Conservation (phyloP, 2,329 filamentous ascomycete genomes). For the Chrysosphaeria jannelii region DNA sequence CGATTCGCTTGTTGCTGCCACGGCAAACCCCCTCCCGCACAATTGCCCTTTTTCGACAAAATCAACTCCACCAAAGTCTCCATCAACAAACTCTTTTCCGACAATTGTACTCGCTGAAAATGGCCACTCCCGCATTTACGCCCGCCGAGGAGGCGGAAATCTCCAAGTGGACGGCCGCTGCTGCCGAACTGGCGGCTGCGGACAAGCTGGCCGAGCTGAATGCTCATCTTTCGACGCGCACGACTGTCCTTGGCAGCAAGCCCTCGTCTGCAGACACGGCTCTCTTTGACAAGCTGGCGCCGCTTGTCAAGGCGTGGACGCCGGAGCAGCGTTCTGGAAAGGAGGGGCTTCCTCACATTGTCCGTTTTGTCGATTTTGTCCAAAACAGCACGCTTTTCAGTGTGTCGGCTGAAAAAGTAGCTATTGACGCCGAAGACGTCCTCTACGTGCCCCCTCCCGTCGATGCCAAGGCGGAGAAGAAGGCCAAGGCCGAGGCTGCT, state of each 20-base stretch:
- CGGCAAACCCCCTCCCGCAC: too few species aligned
- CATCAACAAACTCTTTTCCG: too few species aligned
- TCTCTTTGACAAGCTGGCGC: constrained; percentile 50
- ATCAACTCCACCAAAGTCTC: too few species aligned
- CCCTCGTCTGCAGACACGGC: constrained; percentile 67
- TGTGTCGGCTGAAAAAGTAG: constrained; percentile 41
- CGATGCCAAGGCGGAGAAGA: constrained; percentile 86
- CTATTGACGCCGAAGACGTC: constrained; percentile 50
- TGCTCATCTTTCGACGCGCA: constrained; percentile 60
- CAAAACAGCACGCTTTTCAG: constrained; percentile 60
- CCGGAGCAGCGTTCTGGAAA: constrained; percentile 71
- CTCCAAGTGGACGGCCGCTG: constrained; percentile 61
- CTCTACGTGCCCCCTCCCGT: constrained; percentile 68
- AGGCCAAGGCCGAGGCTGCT: constrained; percentile 37
- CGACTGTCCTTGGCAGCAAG: constrained; percentile 69
- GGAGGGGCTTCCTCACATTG: constrained; percentile 67
- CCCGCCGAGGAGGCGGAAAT: constrained; percentile 62
- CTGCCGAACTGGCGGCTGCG: constrained; percentile 27
- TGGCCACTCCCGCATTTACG: constrained; percentile 41
- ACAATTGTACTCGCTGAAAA: too few species aligned
- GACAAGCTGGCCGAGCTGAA: constrained; percentile 50
- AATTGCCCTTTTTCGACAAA: too few species aligned
- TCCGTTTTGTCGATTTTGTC: constrained; percentile 78
- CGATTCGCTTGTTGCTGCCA: too few species aligned
- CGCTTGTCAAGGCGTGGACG: constrained; percentile 49